Conservation (phyloP, 495 filamentous ascomycete genomes). For the Podospora sp. region DNA sequence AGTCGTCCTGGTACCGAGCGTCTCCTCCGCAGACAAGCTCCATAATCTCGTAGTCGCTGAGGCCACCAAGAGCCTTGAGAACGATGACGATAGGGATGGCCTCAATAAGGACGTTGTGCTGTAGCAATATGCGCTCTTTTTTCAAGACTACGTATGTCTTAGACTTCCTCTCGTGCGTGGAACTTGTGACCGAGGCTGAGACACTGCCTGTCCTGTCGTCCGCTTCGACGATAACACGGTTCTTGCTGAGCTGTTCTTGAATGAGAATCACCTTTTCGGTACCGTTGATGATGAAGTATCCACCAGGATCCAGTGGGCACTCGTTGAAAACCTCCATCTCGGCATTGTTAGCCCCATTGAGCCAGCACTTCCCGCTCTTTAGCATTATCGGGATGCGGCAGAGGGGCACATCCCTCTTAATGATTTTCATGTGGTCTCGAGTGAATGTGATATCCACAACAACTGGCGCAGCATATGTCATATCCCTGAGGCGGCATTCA, state of each 20-base stretch:
- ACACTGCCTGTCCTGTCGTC: conserved; percentile 87
- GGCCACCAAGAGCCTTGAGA: conserved; percentile 90
- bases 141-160: conserved; percentile 94
- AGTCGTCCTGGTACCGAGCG: conserved; percentile 85
- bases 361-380: conserved; percentile 86
- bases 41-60: conserved; percentile 92
- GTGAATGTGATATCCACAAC: conserved; percentile 86
- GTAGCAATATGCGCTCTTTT: conserved; percentile 84
- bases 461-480: conserved; percentile 93
- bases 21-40: conserved; percentile 84
- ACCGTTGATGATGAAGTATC: conserved; percentile 87
- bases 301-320: conserved; percentile 92
- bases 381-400: conserved; percentile 96
- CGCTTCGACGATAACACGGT: conserved; percentile 93
- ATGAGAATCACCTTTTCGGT: conserved; percentile 98
- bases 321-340: conserved; percentile 89
- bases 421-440: conserved; percentile 70
- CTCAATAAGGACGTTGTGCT: conserved; percentile 91
- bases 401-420: conserved; percentile 71
- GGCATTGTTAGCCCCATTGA: conserved; percentile 74
- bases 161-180: conserved; percentile 93
- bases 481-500: conserved; percentile 92
- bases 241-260: conserved; percentile 98
- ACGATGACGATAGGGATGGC: conserved; percentile 89
- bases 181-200: conserved; percentile 97